phyloP scores from a whole-genome alignment of 108 stramenopile genomes.

The Pseudonitzschia multistriata region DNA sequence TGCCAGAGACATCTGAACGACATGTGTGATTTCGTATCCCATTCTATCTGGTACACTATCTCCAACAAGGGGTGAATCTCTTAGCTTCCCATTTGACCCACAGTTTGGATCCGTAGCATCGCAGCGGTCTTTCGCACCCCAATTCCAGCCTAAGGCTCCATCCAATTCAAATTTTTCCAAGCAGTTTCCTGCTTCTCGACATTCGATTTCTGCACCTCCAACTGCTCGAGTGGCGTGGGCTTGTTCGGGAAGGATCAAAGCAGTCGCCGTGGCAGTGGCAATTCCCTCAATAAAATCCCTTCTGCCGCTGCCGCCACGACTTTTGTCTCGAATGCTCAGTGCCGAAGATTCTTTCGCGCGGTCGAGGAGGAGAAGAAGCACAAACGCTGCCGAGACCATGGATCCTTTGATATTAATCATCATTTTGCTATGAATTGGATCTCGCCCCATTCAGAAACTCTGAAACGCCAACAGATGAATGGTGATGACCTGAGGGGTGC shows the following conservation, averaged over 20 bases:
- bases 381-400: too few relatives aligned
- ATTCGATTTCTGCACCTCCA: constrained; percentile 66
- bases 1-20: constrained; percentile 49
- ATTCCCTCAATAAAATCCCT: constrained; percentile 8
- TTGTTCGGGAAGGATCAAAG: constrained; percentile 17
- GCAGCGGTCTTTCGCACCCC: constrained; percentile 83
- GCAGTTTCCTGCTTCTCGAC: constrained; percentile 74
- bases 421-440: too few relatives aligned
- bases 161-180: constrained; percentile 75
- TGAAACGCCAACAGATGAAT: too few relatives aligned
- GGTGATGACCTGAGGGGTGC: too few relatives aligned
- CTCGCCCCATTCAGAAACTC: too few relatives aligned
- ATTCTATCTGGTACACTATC: constrained; percentile 39
- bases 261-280: background rate
- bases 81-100: constrained; percentile 61
- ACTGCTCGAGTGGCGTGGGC: constrained; percentile 67
- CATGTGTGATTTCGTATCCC: constrained; percentile 46
- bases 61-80: constrained; percentile 42
- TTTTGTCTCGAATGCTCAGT: background rate
- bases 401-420: too few relatives aligned
- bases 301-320: background rate
- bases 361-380: background rate
- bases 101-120: constrained; percentile 75
- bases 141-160: constrained; percentile 86
- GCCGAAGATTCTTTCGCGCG: background rate